Base-by-base conservation (phyloP, 345 rosid genomes). In the Stellera chamaejasme region DNA sequence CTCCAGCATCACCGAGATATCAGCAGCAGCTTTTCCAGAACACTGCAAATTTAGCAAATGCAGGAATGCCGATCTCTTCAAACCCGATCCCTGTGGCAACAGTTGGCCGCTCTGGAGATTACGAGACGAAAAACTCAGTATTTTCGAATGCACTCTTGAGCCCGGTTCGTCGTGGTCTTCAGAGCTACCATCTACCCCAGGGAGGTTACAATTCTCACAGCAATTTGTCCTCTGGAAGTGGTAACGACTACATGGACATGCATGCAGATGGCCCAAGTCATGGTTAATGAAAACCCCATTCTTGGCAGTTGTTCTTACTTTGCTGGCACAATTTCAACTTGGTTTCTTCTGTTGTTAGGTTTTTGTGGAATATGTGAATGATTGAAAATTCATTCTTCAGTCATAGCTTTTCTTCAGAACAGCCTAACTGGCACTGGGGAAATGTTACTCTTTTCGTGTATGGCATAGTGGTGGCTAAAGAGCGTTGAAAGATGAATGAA, bases 111-210 rank as follows among this genome's bases (percentile, higher is more conserved):
- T 50, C 69, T 13, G 75, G 64, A 5, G 87, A 83, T 64, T 60
- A 65, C n/a, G 79, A 77, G 65, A 70, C 65, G 3, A 85, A 85
- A 68, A 44, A 68, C 71, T 63, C 72, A 0, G 80, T 75, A 19
- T 75, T 80, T 65, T 77, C 80, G 2, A 69, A 72, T 52, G 85
- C 75, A 48, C 81, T 86, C 16, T 83, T 90, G 19, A 83, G 94
- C 65, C 90, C 94, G 2, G 75, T 82, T 58, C 82, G 82, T 14
- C 72, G 83, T 58, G 83, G 85, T 73, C 85, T 83, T 57, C 90
- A 83, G 58, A 75, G 73, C 46, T 80, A 69, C 70, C 76, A 82
- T 65, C 63, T 77, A 67, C 55, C 72, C 23, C 81, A 72, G 56
- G 63, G 66, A 9, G 66, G 69, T 49, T 69, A 64, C 51, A 54